These are phyloP conservation scores for Cyphellophora attinorum DNA, from an alignment of 2,329 filamentous ascomycete genomes.

Conservation along the genomic window DNA sequence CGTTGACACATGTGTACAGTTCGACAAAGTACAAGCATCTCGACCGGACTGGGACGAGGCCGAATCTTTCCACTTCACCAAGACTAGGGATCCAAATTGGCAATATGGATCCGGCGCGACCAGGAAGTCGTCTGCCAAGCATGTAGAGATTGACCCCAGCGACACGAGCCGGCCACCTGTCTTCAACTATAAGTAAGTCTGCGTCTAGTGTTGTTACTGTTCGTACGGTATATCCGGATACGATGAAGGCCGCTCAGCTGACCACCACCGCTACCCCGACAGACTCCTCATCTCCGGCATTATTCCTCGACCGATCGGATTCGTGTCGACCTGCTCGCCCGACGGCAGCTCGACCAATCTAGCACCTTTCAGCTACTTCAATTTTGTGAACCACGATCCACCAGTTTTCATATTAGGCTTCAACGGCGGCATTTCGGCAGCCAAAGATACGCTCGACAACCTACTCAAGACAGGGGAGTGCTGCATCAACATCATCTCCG, in stretches of 20 bases:
- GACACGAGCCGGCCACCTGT: constrained; percentile 79
- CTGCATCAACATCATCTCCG: constrained; percentile 77
- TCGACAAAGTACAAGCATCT: constrained; percentile 30
- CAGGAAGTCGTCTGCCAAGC: constrained; percentile 39
- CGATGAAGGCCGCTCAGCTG: constrained; percentile 54
- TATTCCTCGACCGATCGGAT: constrained; percentile 70
- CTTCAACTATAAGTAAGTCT: no score
- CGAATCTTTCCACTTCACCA: constrained; percentile 22
- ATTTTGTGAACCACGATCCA: constrained; percentile 75
- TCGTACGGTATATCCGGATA: constrained; percentile 75
- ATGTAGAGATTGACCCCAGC: constrained; percentile 66
- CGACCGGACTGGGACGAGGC: constrained; percentile 31
- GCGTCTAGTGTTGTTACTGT: no score
- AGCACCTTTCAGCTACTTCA: constrained; percentile 80
- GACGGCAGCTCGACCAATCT: constrained; percentile 65
- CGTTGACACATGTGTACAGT: constrained; percentile 12
- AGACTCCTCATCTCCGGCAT: constrained; percentile 80
- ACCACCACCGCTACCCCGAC: constrained; percentile 78
- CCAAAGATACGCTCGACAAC: constrained; percentile 75
- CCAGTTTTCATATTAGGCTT: constrained; percentile 66
- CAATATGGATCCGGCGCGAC: constrained; percentile 33
- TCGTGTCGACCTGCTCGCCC: constrained; percentile 46
- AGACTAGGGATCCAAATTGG: constrained; percentile 33
- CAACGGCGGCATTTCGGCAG: constrained; percentile 44
- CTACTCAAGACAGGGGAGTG: constrained; percentile 64